Evolutionary conservation across 208 protist genomes (phyloP).

Genomic region (Crithidia brevicula): DNA sequence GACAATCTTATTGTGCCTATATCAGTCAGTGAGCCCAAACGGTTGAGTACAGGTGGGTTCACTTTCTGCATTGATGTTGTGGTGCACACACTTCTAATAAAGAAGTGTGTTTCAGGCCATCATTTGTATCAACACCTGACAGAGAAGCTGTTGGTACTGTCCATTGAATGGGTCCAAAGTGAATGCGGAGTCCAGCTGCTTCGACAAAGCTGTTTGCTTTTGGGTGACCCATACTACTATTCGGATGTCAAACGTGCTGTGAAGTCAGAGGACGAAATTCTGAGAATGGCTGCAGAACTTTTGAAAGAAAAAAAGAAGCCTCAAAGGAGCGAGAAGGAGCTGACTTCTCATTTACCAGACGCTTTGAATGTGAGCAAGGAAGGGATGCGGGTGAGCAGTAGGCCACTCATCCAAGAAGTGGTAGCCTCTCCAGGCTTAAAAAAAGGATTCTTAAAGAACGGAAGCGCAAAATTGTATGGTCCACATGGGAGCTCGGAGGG

Average conservation of each 20-base stretch:
- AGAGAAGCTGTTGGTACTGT: conserved; percentile 53
- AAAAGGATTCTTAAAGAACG: conserved; percentile 71
- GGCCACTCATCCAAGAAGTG: conserved; percentile 68
- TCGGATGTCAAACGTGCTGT: neutral
- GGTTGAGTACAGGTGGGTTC: conserved; percentile 22
- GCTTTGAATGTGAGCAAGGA: conserved; percentile 11
- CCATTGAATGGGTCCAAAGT: conserved; percentile 79
- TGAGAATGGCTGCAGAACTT: conserved; percentile 29
- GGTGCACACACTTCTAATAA: conserved; percentile 71
- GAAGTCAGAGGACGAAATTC: conserved; percentile 18
- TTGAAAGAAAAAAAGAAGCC: conserved; percentile 28
- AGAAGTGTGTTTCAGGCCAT: conserved; percentile 41
- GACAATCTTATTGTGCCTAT: conserved; percentile 91
- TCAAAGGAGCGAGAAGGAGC: neutral
- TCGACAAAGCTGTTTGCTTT: conserved; percentile 41
- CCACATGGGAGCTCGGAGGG: conserved; percentile 63
- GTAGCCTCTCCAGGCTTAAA: conserved; percentile 50
- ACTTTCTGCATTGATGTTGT: conserved; percentile 76
- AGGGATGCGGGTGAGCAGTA: conserved; percentile 14
- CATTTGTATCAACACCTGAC: conserved; percentile 69
- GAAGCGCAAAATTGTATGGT: conserved; percentile 56
- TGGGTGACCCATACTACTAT: conserved; percentile 50
- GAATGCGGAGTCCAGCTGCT: conserved; percentile 71
- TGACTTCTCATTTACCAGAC: conserved; percentile 17
- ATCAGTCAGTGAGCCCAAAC: conserved; percentile 57